Percentiles rank a stretch among this genome's conserved stretches.
Conservation (phyloP, 495 filamentous ascomycete genomes). For the Massariosphaeria phaeospora region DNA sequence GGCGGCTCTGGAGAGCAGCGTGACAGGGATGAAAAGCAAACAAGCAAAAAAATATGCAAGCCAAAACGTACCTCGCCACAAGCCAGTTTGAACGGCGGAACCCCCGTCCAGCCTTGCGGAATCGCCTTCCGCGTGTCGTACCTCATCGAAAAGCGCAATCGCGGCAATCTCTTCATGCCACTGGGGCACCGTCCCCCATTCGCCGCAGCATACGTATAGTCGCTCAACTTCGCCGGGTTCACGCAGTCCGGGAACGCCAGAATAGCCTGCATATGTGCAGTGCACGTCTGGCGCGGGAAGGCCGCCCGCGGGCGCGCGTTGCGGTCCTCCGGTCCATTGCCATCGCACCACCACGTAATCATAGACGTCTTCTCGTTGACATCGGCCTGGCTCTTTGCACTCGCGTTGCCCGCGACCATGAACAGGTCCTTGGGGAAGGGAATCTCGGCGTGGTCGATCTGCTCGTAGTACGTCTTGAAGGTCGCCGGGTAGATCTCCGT, state of each 20-base stretch:
- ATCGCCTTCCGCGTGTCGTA: slow-evolving; percentile 21
- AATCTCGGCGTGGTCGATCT: slow-evolving; percentile 18
- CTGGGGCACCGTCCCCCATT: slow-evolving; percentile 12
- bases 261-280: slow-evolving; percentile 21
- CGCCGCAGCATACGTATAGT: slow-evolving; percentile 20
- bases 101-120: slow-evolving; percentile 18
- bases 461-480: slow-evolving; percentile 26
- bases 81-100: slow-evolving; percentile 18
- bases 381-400: slow-evolving; percentile 17
- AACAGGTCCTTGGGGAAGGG: slow-evolving; percentile 14
- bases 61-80: slow-evolving; percentile 8
- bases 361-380: slow-evolving; percentile 15
- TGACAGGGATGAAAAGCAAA: too few relatives aligned
- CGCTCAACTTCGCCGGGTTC: slow-evolving; percentile 5
- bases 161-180: slow-evolving; percentile 15
- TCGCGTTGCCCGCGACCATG: slow-evolving; percentile 15
- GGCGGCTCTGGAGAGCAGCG: too few relatives aligned
- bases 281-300: slow-evolving; percentile 13
- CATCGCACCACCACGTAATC: slow-evolving; percentile 24
- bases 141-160: slow-evolving; percentile 3
- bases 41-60: background rate
- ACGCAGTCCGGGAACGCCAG: slow-evolving; percentile 16
- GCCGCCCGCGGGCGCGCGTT: slow-evolving; percentile 6
- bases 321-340: slow-evolving; percentile 11
- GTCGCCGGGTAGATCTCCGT: slow-evolving; percentile 20